Evolutionary conservation across 805 yeast species (phyloP).

Genomic region (Candida taoyuanica): DNA sequence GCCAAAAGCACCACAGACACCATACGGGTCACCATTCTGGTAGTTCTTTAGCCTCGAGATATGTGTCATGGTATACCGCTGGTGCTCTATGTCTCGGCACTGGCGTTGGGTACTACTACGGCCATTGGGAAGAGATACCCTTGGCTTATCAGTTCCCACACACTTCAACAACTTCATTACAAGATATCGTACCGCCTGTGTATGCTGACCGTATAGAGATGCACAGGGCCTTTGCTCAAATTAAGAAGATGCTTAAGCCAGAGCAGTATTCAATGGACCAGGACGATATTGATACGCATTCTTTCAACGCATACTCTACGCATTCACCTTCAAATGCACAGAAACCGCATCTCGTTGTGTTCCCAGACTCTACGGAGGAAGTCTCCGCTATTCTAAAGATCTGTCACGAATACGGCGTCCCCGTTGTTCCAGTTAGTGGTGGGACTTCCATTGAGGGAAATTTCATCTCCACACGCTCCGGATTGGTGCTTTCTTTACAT

Average conservation of each 20-base stretch:
- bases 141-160: constrained; percentile 16
- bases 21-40: constrained; percentile 1
- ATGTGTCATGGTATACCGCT: constrained; percentile 4
- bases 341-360: constrained; percentile 45
- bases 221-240: constrained; percentile 10
- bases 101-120: constrained; percentile 14
- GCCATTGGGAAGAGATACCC: constrained; percentile 13
- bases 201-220: constrained; percentile 16
- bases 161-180: constrained; percentile 18
- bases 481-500: constrained; percentile 57
- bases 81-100: constrained; percentile 10
- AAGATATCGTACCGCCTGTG: constrained; percentile 12
- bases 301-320: constrained; percentile 45
- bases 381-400: constrained; percentile 50
- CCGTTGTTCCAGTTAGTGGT: constrained; percentile 59
- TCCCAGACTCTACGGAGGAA: constrained; percentile 50
- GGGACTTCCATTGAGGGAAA: constrained; percentile 67
- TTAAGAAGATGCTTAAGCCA: constrained; percentile 10
- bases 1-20: constrained; percentile 2
- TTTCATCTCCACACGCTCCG: constrained; percentile 53
- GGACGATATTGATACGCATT: constrained; percentile 35
- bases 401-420: constrained; percentile 47
- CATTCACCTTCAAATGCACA: constrained; percentile 42
- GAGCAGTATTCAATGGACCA: constrained; percentile 26
- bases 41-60: neutral